Evolutionary conservation across 164 flowering plant species (phyloP).

Genomic region (Magnolia changhungtana): DNA sequence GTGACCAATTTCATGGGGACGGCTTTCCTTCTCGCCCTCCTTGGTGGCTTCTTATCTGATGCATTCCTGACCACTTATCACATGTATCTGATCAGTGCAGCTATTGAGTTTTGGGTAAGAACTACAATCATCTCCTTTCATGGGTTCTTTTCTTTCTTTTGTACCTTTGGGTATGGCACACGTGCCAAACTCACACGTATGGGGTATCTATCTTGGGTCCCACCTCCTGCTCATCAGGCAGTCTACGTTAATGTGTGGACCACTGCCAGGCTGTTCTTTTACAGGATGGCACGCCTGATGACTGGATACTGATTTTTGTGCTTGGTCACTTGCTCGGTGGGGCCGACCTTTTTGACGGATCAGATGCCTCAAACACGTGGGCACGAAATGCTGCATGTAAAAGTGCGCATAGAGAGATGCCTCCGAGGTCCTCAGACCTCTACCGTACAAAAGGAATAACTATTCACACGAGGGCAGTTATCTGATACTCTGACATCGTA

Average conservation of each 20-base stretch:
- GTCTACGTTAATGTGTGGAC: neutral
- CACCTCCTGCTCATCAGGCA: neutral
- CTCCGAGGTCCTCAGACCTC: neutral
- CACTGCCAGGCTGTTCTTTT: neutral
- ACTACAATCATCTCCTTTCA: neutral
- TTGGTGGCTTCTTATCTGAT: conserved; percentile 83
- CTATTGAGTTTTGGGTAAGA: conserved; percentile 64
- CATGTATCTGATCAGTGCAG: conserved; percentile 58
- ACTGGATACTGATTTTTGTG: neutral
- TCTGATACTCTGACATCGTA: too few relatives aligned
- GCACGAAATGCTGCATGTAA: neutral
- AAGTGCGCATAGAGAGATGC: neutral
- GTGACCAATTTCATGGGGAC: conserved; percentile 95
- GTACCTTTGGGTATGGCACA: neutral
- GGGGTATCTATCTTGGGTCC: neutral
- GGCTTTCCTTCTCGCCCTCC: conserved; percentile 74
- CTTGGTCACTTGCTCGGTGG: neutral
- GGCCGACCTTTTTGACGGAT: neutral
- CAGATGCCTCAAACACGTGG: neutral
- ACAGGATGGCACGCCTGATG: neutral
- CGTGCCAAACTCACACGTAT: neutral
- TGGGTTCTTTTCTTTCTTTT: neutral
- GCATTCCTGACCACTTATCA: conserved; percentile 61
- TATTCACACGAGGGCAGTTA: too few relatives aligned
- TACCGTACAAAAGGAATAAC: too few relatives aligned